Percentiles rank a stretch among this genome's conserved stretches.
These are phyloP conservation scores for Persicaria maculosa DNA, from an alignment of 148 eudicot species.

Conservation along the genomic window DNA sequence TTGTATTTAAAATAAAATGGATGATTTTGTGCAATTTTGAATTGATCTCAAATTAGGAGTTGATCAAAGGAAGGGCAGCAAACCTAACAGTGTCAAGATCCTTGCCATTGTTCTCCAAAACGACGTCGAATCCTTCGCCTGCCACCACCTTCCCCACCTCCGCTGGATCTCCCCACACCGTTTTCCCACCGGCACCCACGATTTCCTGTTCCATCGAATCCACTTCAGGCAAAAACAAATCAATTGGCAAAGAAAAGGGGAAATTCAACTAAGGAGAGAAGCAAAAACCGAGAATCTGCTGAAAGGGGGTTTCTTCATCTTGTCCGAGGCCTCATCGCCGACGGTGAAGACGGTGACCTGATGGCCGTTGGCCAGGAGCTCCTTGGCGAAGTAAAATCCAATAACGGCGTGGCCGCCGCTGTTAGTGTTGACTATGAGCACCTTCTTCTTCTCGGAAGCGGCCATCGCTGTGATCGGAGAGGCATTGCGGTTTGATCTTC, in stretches of 20 bases:
- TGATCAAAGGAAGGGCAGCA: conserved; percentile 1
- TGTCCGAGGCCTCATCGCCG: conserved; percentile 83
- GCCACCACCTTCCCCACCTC: conserved; percentile 65
- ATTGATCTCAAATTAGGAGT: not conserved
- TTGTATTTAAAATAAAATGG: not conserved
- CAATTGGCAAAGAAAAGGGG: not conserved
- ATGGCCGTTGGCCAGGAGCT: conserved; percentile 75
- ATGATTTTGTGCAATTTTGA: not conserved
- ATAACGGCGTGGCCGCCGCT: conserved; percentile 95
- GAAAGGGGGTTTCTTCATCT: conserved; percentile 98
- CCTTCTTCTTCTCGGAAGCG: conserved; percentile 57
- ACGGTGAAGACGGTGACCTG: conserved; percentile 78
- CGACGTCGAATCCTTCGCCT: conserved; percentile 65
- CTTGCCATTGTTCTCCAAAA: conserved; percentile 93
- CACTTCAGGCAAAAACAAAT: not conserved
- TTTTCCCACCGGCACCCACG: conserved; percentile 71
- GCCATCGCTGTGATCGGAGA: conserved; percentile 25
- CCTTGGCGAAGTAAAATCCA: conserved; percentile 89
- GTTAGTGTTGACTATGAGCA: conserved; percentile 71
- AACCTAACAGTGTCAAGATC: conserved; percentile 91
- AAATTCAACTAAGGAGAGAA: not conserved
- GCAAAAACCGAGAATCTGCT: conserved; percentile 57
- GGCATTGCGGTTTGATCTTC: conserved; percentile 12
- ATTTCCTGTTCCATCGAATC: conserved; percentile 54
- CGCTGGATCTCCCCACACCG: conserved; percentile 86